Conservation (phyloP, 768 basidiomycete genomes). For the Cystofilobasidium bisporidii region DNA sequence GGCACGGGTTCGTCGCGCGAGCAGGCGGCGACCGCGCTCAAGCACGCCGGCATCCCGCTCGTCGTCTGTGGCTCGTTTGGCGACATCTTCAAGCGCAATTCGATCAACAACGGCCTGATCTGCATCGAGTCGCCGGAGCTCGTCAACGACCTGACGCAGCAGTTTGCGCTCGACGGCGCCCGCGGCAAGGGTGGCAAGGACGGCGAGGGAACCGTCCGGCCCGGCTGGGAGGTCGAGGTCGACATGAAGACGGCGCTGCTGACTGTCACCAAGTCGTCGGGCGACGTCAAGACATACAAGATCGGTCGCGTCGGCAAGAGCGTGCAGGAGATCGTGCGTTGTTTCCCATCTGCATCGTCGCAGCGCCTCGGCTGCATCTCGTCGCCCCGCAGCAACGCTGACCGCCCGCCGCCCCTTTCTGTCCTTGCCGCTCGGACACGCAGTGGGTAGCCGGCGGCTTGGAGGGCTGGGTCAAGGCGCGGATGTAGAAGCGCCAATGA, state of each 20-base stretch:
- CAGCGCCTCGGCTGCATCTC: no score
- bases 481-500: conserved; percentile 22
- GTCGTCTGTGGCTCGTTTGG: conserved; percentile 98
- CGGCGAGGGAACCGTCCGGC: conserved; percentile 76
- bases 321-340: conserved; percentile 68
- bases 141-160: conserved; percentile 66
- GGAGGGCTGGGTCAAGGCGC: conserved; percentile 66
- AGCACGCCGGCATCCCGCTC: conserved; percentile 81
- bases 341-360: background rate
- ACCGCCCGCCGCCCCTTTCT: no score
- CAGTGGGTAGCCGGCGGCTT: conserved; percentile 84
- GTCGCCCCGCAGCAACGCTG: no score
- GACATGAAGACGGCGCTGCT: conserved; percentile 64
- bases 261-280: conserved; percentile 46
- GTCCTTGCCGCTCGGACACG: background rate
- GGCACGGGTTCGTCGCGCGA: conserved; percentile 97
- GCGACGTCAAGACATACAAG: conserved; percentile 50
- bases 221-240: conserved; percentile 56
- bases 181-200: conserved; percentile 67
- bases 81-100: conserved; percentile 98
- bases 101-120: conserved; percentile 95
- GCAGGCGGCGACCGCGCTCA: conserved; percentile 95
- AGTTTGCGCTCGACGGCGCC: conserved; percentile 61
- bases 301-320: conserved; percentile 77
- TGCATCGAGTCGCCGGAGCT: conserved; percentile 88